Percentiles rank a stretch among this genome's conserved stretches.
phyloP scores from a whole-genome alignment of 148 eudicot genomes.

The Mesembryanthemum crystallinum region DNA sequence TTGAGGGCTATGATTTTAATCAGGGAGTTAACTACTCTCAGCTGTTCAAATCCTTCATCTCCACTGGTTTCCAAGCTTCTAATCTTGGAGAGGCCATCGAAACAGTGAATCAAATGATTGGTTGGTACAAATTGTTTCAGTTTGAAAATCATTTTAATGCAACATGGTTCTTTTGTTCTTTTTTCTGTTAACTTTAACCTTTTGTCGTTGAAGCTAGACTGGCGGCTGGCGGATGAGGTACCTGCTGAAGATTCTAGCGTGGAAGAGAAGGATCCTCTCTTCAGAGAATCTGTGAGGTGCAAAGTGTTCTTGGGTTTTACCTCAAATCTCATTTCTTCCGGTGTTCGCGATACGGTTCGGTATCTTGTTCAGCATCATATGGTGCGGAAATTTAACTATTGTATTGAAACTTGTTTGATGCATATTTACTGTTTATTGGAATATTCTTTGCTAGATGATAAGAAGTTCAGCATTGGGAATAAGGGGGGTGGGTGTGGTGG shows the following conservation, averaged over 20 bases:
- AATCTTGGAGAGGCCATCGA: slow-evolving; percentile 89
- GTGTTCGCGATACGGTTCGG: slow-evolving; percentile 72
- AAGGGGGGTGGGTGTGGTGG: no score
- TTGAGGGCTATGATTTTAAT: slow-evolving; percentile 87
- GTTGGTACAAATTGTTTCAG: slow-evolving; percentile 32
- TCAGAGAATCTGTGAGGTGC: slow-evolving; percentile 67
- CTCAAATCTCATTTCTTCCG: slow-evolving; percentile 91
- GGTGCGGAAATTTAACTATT: slow-evolving; percentile 46
- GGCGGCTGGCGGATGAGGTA: slow-evolving; percentile 79
- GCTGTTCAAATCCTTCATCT: slow-evolving; percentile 53
- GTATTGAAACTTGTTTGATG: not conserved
- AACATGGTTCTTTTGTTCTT: not conserved
- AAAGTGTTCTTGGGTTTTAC: slow-evolving; percentile 93
- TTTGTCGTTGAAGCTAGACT: slow-evolving; percentile 62
- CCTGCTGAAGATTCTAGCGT: slow-evolving; percentile 63
- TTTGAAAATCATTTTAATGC: not conserved
- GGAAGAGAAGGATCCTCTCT: slow-evolving; percentile 56
- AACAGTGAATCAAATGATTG: slow-evolving; percentile 92
- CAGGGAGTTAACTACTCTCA: slow-evolving; percentile 59
- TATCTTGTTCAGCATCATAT: slow-evolving; percentile 86
- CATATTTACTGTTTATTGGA: not conserved
- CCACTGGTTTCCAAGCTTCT: slow-evolving; percentile 93
- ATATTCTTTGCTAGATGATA: no score
- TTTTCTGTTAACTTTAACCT: slow-evolving; percentile 19
- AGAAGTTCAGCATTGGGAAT: no score